Evolutionary conservation across 306 rosid genomes (phyloP), one percentile per base, ranked within the genome.

Genomic region (Acmispon strigosus): DNA sequence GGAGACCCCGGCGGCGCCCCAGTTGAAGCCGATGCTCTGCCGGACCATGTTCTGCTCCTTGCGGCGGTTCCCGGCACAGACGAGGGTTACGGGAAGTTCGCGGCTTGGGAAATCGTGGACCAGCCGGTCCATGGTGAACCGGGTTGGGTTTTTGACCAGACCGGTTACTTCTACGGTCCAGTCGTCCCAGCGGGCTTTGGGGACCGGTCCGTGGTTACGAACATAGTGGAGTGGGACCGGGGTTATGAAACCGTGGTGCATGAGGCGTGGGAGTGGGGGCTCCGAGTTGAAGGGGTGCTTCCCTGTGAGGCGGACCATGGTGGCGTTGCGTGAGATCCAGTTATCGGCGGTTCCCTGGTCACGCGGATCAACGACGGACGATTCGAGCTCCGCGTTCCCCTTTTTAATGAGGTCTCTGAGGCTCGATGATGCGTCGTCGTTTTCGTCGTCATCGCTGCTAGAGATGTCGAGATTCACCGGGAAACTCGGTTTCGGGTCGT

Each of bases 11-110:
- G 87, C 91, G 2, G 98, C 70, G 0, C 98, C 98, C 98, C 98
- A 92, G 71, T 92, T 92, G 75, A 92, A 90, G 0, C 96, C 98
- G 11, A 85, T 60, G 74, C 85, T 86, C 51, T 90, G 36, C 47
- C 83, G 81, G 27, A 92, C 93, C 90, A 90, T 86, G 84, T 90
- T 92, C 72, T 90, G 92, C 45, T 92, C 98, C 73, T 88, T 92
- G 4, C 98, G 78, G 0, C 93, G 71, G 81, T 90, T 92, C 0
- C 96, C 98, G 0, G 98, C 98, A 49, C 98, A 90, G 5, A 88
- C 96, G 0, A 92, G 74, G 0, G 96, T 86, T 0, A 52, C 96
- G 0, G 91, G 88, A 7, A 90, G 64, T 48, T 88, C 98, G 0
- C 88, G 84, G 50, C 47, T 36, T 0, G 76, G 71, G 56, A 88